Conservation (phyloP, 257 asterid species). For the Solanum rostratum region DNA sequence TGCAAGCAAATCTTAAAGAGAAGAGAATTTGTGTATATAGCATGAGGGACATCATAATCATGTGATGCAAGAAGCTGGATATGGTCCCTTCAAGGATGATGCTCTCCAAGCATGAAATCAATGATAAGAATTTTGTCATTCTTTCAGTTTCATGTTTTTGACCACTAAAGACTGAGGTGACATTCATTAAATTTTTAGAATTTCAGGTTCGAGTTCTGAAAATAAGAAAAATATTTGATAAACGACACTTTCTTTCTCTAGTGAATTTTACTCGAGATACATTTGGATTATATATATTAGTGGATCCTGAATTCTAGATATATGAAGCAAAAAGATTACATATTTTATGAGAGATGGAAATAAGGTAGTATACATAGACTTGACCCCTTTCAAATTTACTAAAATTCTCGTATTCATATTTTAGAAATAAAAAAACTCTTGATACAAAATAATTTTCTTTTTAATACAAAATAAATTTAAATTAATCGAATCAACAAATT, state of each 20-base stretch:
- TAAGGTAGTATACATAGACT: neutral
- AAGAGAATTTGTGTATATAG: conserved; percentile 19
- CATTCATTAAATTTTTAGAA: rapidly evolving
- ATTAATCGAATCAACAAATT: neutral
- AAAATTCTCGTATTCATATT: neutral
- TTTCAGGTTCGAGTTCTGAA: neutral
- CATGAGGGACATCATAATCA: conserved; percentile 59
- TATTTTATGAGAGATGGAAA: neutral
- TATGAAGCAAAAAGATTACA: neutral
- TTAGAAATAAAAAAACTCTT: neutral
- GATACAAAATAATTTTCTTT: neutral
- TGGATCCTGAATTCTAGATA: neutral
- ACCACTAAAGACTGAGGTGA: neutral
- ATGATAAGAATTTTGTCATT: conserved; percentile 12
- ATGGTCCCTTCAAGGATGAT: conserved; percentile 29
- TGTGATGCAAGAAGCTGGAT: conserved; percentile 42
- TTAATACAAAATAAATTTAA: neutral
- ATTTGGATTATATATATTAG: neutral
- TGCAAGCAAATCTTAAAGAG: neutral
- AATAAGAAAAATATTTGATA: neutral
- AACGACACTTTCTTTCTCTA: neutral
- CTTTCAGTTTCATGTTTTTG: conserved; percentile 15
- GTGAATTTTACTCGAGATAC: neutral
- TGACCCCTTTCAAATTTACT: neutral
- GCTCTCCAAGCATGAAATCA: conserved; percentile 22